Percentiles rank a stretch among this genome's conserved stretches.
Conservation (phyloP, 1,284 basidiomycete genomes). For the Rhizoctonia solani region DNA sequence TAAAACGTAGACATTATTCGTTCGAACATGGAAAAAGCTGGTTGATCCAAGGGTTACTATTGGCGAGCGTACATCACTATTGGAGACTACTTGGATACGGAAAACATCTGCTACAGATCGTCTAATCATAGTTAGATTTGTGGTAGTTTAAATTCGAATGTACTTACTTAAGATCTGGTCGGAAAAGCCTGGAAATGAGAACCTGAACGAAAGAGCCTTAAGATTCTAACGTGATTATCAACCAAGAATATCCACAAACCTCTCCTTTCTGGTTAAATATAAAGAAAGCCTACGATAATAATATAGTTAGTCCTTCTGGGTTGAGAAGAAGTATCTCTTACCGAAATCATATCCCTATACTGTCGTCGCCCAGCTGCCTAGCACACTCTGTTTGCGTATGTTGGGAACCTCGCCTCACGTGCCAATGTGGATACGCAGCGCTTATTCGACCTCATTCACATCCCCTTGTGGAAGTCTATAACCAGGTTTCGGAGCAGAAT, state of each 20-base stretch:
- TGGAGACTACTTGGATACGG: slow-evolving; percentile 96
- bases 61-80: slow-evolving; percentile 93
- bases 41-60: slow-evolving; percentile 98
- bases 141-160: slow-evolving; percentile 29
- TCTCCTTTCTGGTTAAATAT: slow-evolving; percentile 98
- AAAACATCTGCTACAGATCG: slow-evolving; percentile 98
- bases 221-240: slow-evolving; percentile 23
- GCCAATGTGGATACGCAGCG: neutral
- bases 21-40: slow-evolving; percentile 94
- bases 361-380: neutral
- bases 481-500: no score
- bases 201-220: slow-evolving; percentile 58
- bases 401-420: slow-evolving; percentile 14
- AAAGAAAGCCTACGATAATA: slow-evolving; percentile 78
- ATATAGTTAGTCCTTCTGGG: neutral
- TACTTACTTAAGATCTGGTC: slow-evolving; percentile 89
- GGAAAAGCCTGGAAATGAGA: slow-evolving; percentile 89
- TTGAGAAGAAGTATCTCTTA: neutral
- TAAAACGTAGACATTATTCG: slow-evolving; percentile 94
- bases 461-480: neutral
- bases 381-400: neutral
- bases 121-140: slow-evolving; percentile 51
- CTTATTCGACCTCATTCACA: neutral
- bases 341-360: slow-evolving; percentile 10
- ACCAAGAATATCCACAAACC: slow-evolving; percentile 53